Base-by-base conservation (phyloP, 768 basidiomycete species). In the Termitomyces sp. region DNA sequence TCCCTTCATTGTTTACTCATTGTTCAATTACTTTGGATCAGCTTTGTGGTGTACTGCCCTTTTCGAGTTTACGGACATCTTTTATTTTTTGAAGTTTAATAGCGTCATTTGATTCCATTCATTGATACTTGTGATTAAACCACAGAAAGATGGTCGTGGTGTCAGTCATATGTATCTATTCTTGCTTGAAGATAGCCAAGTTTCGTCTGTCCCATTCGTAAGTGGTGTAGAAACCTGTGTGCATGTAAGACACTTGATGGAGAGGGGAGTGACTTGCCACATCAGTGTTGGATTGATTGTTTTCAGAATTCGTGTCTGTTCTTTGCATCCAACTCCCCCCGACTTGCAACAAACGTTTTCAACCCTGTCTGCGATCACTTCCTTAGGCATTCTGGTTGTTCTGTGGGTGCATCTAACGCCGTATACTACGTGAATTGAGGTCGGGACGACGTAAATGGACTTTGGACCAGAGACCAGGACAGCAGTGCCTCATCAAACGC, bases 391-490 rank as follows among this genome's bases (percentile, higher is more conserved):
- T 32, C 38, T 48, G 51, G 54, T 45, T 26, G 43, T 43, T 46
- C 46, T 46, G 54, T 10, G 35, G 45, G 30, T 26, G 54, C 38
- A 56, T 51, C 56, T 33, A 40, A 47, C 58, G 33, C 18, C 7
- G n/a, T 13, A 52, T 38, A 4, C 7, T 18, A 24, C 22, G 26
- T 38, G 3, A 26, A 53, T 20, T 12, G 52, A 42, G 52, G 36
- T 14, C 24, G 24, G 52, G 52, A 40, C 18, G 36, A 38, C 45
- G 57, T 26, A 59, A 61, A 76, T 77, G 77, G 76, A 78, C 65
- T 61, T 74, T 51, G 73, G 74, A 62, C 71, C 69, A 70, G 73
- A 74, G 50, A 58, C 73, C 36, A 61, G 68, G 38, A 69, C 70
- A 32, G 36, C 59, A 57, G 56, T 67, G 42, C 66, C 69, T 58